Base-by-base conservation (phyloP, 192 early-diverging fungal species). In the Dispira simplex region DNA sequence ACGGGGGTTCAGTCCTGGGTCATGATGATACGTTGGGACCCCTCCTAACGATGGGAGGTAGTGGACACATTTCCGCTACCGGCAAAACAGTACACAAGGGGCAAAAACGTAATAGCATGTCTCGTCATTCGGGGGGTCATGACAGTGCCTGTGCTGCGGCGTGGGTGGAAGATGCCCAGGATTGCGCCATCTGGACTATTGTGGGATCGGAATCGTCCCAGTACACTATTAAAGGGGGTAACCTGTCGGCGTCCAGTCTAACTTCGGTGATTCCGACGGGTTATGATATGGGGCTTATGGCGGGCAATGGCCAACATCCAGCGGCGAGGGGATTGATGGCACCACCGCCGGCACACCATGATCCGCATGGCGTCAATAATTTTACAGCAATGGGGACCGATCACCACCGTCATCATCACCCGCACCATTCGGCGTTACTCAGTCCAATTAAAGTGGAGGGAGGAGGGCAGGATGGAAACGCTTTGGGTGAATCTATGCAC, bases 141-240 rank as follows among this genome's bases (percentile, higher is more conserved):
- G 45, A 65, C 64, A 69, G 25, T 53, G 65, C 11, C 75, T 70
- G 67, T 67, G 68, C 63, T 25, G 64, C 85, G 11, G 72, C 81
- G 49, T 85, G 84, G 83, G 77, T 77, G 21, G 90, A 91, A 62
- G 87, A 90, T 71, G 87, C 91, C 4, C 85, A 83, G n/a, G 91
- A 95, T 75, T 77, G 78, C 20, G 88, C 90, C 1, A 86, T 95
- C 18, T 95, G 92, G 92, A 95, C 92, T 9, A 85, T 95, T 69
- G 90, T 95, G 10, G 88, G 91, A 39, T 90, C 89, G 0, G 88
- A 73, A 58, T 77, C 68, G 51, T 65, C 75, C n/a, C 67, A 69
- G 57, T 73, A 70, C 64, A 66, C 70, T 48, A 74, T 72, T 46
- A 64, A 73, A 46, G 20, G 63, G 3, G 48, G 45, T 20, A 18